phyloP scores from a whole-genome alignment of 2,329 filamentous ascomycete genomes.

The Talaromyces rugulosus region DNA sequence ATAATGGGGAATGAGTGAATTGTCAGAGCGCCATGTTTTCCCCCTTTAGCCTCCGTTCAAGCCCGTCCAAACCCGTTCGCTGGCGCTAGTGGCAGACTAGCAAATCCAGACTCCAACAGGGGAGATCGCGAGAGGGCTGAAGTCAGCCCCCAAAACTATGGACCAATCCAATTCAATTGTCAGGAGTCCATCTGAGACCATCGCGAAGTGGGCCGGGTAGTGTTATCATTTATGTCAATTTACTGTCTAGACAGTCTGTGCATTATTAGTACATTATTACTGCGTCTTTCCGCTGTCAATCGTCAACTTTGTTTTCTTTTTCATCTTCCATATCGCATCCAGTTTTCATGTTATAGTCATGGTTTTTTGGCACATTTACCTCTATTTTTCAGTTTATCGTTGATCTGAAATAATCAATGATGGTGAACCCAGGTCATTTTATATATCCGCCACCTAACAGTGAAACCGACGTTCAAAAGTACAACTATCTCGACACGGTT shows the following conservation, averaged over 20 bases:
- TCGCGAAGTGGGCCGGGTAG: no score
- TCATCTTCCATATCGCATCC: not conserved
- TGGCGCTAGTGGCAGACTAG: not conserved
- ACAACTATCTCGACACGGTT: constrained; percentile 7
- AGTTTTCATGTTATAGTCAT: not conserved
- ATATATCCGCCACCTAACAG: constrained; percentile 8
- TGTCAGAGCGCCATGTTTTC: no score
- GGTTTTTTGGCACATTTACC: not conserved
- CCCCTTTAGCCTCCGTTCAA: no score
- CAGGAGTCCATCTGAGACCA: no score
- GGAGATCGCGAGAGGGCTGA: not conserved
- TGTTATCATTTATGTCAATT: no score
- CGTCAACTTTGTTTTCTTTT: not conserved
- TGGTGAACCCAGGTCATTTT: constrained; percentile 2
- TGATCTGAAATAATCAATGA: not conserved
- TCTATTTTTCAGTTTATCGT: not conserved
- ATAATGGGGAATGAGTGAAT: no score
- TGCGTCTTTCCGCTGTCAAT: not conserved
- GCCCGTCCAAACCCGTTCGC: no score
- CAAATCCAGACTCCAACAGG: not conserved
- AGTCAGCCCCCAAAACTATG: not conserved
- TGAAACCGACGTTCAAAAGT: not conserved
- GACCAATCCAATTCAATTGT: not conserved
- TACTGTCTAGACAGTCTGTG: no score
- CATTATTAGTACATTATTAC: not conserved